phyloP scores from a whole-genome alignment of 371 early-diverging fungal genomes.

The Mucor lusitanicus region DNA sequence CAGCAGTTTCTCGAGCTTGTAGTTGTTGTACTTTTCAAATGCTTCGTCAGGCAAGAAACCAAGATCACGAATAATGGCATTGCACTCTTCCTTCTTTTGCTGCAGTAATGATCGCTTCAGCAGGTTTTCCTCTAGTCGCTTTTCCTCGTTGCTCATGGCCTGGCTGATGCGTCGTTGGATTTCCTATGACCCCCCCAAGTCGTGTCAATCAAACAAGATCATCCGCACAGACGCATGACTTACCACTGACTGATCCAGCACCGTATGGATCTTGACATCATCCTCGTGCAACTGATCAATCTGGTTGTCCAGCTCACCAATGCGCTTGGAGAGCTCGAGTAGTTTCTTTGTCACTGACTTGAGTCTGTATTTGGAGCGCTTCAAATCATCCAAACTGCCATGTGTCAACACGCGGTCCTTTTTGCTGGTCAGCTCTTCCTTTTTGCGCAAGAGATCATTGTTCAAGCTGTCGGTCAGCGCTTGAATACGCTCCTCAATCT shows the following conservation, averaged over 20 bases:
- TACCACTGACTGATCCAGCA: slow-evolving; percentile 63
- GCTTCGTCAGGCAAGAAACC: slow-evolving; percentile 97
- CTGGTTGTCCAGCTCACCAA: slow-evolving; percentile 43
- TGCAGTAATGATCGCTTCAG: slow-evolving; percentile 74
- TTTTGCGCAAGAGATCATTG: slow-evolving; percentile 61
- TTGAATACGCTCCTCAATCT: slow-evolving; percentile 70
- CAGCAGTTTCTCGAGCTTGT: slow-evolving; percentile 59
- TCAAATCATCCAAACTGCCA: slow-evolving; percentile 34
- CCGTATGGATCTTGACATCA: slow-evolving; percentile 33
- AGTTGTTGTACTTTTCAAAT: slow-evolving; percentile 68
- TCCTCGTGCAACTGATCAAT: slow-evolving; percentile 42
- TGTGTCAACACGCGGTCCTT: slow-evolving; percentile 48
- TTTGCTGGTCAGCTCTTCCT: slow-evolving; percentile 57
- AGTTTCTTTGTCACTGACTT: slow-evolving; percentile 50
- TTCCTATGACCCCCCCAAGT: slow-evolving; percentile 21
- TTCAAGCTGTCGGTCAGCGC: slow-evolving; percentile 73
- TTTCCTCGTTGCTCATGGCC: slow-evolving; percentile 51
- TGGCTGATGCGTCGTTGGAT: slow-evolving; percentile 24
- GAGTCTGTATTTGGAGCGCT: slow-evolving; percentile 57
- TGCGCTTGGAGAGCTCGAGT: slow-evolving; percentile 26
- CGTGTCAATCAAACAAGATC: background rate
- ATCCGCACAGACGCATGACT: background rate
- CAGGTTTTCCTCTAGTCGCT: slow-evolving; percentile 73
- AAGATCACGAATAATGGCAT: slow-evolving; percentile 87
- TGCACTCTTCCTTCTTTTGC: slow-evolving; percentile 88